phyloP scores from a whole-genome alignment of 352 stramenopile species.

The Saprolegnia parasitica region DNA sequence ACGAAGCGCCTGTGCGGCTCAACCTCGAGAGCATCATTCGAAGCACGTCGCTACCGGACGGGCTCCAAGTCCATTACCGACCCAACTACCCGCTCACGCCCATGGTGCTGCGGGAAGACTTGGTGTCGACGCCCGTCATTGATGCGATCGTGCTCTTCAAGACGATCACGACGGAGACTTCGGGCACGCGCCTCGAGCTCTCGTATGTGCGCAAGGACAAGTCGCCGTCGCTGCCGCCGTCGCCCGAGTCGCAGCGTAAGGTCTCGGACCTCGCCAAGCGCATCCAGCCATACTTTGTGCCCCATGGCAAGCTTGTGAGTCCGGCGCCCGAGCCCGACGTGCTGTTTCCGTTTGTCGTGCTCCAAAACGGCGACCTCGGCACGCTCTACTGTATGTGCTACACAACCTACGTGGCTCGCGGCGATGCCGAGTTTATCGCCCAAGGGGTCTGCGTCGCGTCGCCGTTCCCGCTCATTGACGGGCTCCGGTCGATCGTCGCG shows the following conservation, averaged over 20 bases:
- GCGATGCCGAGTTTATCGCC: not conserved
- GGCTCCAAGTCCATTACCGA: slow-evolving; percentile 76
- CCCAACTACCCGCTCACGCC: slow-evolving; percentile 60
- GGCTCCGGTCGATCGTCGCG: not conserved
- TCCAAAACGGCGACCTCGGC: slow-evolving; percentile 18
- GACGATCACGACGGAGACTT: slow-evolving; percentile 44
- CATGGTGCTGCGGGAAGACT: slow-evolving; percentile 32
- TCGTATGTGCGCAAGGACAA: slow-evolving; percentile 20
- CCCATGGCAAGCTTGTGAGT: not conserved
- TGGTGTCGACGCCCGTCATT: slow-evolving; percentile 35
- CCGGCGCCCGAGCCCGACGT: not conserved
- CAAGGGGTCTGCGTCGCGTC: slow-evolving; percentile 15
- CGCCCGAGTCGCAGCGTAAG: slow-evolving; percentile 14
- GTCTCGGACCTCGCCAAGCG: slow-evolving; percentile 20
- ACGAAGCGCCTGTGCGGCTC: slow-evolving; percentile 41
- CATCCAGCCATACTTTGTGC: slow-evolving; percentile 23
- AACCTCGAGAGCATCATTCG: slow-evolving; percentile 83
- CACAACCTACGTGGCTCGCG: slow-evolving; percentile 1
- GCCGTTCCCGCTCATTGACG: slow-evolving; percentile 16
- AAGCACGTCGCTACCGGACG: slow-evolving; percentile 68
- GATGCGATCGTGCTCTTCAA: slow-evolving; percentile 66
- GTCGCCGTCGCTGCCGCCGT: not conserved
- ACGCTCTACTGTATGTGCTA: slow-evolving; percentile 15
- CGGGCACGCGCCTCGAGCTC: slow-evolving; percentile 9
- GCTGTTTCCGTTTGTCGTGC: slow-evolving; percentile 18